Base-by-base conservation (phyloP, 257 asterid species). In the Nicotiana undulata region DNA sequence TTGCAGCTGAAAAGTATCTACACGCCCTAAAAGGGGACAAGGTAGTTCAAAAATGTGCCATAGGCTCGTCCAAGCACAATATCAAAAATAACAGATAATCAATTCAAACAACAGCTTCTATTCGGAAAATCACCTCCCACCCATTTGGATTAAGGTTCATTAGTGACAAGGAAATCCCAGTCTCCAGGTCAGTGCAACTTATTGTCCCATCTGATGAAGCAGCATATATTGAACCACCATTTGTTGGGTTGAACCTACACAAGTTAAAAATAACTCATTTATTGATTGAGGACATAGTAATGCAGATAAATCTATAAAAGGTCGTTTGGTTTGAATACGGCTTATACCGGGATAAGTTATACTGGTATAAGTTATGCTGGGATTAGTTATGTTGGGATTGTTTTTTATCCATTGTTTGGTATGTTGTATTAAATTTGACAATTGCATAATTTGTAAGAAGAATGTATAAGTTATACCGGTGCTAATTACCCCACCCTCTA, bases 181-280 rank as follows among this genome's bases (percentile, higher is more conserved):
- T 92, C 89, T 95, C 99, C 85, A 95, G 66, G 76, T 95, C 99
- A 10, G 97, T 93, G 85, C 93, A 86, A 91, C 97, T 89, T 79
- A 92, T 83, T 15, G 98, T 93, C 83, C 99, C 99, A 87, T 95
- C 99, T 63, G 99, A 95, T 83, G 98, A 93, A 84, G 94, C 92
- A 76, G 94, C 90, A 82, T 95, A 95, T 77, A 95, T 80, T 22
- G 96, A 92, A 85, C 89, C 99, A 81, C 93, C 95, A 85, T 93
- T 92, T 66, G 83, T 75, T 17, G 96, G 94, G 82, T 84, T 89
- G 83, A 93, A 89, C 93, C 99, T 95, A 87, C 44, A 72, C 1
- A 9, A 72, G 49, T 22, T 7, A 72, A 44, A 83, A 37, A 56
- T 58, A n/a, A 56, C 81, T 74, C 81, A 86, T 72, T 34, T 46